Percentiles rank a stretch among this genome's conserved stretches.
Conservation (phyloP, 2,329 filamentous ascomycete species). For the Neonectria punicea region DNA sequence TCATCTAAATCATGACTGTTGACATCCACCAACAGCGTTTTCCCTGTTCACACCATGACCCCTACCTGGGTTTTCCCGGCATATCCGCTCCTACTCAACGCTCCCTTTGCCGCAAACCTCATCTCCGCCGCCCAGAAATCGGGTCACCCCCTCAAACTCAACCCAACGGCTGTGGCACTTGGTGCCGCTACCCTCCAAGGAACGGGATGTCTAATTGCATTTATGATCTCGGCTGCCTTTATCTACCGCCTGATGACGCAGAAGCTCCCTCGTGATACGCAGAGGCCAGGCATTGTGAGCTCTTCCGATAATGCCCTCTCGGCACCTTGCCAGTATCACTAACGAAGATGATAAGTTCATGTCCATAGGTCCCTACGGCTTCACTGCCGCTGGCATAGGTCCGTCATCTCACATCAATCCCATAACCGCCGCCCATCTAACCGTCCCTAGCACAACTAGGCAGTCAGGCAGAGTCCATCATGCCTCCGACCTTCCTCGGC, state of each 20-base stretch:
- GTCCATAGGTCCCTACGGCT: constrained; percentile 78
- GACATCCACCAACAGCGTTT: constrained; percentile 50
- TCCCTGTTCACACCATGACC: constrained; percentile 83
- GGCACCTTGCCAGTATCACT: too few relatives aligned
- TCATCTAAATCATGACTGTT: neutral
- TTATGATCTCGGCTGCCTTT: constrained; percentile 88
- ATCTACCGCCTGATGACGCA: constrained; percentile 90
- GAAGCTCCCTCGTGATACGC: constrained; percentile 79
- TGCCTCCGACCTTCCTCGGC: constrained; percentile 56
- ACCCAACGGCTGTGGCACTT: constrained; percentile 59
- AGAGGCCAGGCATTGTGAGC: constrained; percentile 77
- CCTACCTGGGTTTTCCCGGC: constrained; percentile 90
- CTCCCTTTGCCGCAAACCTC: constrained; percentile 74
- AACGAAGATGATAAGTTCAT: constrained; percentile 68
- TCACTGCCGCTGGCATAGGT: constrained; percentile 59
- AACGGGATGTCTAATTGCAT: constrained; percentile 65
- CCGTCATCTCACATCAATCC: neutral
- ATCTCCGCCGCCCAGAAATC: constrained; percentile 53
- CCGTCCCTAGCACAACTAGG: constrained; percentile 54
- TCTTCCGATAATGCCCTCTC: too few relatives aligned
- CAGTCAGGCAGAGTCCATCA: constrained; percentile 53
- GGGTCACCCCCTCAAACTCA: constrained; percentile 40
- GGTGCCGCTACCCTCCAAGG: constrained; percentile 63
- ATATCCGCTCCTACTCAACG: constrained; percentile 82
- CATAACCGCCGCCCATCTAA: constrained; percentile 15